phyloP scores from a whole-genome alignment of 2,329 filamentous ascomycete species.

The Blumeria hordei region DNA sequence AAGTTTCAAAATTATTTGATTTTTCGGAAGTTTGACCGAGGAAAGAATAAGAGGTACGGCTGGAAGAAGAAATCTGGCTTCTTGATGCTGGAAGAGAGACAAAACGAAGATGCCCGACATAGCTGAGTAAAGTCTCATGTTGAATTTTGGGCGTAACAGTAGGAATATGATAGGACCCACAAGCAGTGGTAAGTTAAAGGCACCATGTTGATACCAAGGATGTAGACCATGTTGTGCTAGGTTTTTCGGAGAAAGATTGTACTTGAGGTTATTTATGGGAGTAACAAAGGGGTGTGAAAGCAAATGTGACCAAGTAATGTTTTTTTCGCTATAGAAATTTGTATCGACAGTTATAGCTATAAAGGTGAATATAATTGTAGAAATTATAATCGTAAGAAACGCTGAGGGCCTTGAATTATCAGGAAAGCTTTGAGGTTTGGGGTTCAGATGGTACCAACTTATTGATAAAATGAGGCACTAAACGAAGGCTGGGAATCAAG shows the following conservation, averaged over 20 bases:
- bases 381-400: slow-evolving; percentile 36
- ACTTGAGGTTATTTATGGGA: slow-evolving; percentile 52
- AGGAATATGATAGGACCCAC: slow-evolving; percentile 44
- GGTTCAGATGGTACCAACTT: slow-evolving; percentile 40
- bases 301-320: slow-evolving; percentile 39
- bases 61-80: slow-evolving; percentile 55
- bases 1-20: slow-evolving; percentile 21
- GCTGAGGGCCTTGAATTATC: slow-evolving; percentile 25
- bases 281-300: slow-evolving; percentile 44
- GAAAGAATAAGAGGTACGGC: slow-evolving; percentile 55
- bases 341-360: slow-evolving; percentile 68
- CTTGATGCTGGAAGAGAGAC: slow-evolving; percentile 56
- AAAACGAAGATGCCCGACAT: slow-evolving; percentile 46
- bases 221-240: slow-evolving; percentile 54
- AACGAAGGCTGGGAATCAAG: slow-evolving; percentile 54
- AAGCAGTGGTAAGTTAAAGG: slow-evolving; percentile 46
- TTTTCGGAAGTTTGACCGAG: slow-evolving; percentile 41
- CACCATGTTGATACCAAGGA: slow-evolving; percentile 52
- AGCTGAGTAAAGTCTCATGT: slow-evolving; percentile 45
- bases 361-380: slow-evolving; percentile 40
- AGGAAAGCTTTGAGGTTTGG: slow-evolving; percentile 1
- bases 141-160: slow-evolving; percentile 30
- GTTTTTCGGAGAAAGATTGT: slow-evolving; percentile 48
- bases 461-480: slow-evolving; percentile 65
- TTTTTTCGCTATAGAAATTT: slow-evolving; percentile 45